Evolutionary conservation across 1,139 yeast genomes (phyloP).

Genomic region (Pichia sp.): DNA sequence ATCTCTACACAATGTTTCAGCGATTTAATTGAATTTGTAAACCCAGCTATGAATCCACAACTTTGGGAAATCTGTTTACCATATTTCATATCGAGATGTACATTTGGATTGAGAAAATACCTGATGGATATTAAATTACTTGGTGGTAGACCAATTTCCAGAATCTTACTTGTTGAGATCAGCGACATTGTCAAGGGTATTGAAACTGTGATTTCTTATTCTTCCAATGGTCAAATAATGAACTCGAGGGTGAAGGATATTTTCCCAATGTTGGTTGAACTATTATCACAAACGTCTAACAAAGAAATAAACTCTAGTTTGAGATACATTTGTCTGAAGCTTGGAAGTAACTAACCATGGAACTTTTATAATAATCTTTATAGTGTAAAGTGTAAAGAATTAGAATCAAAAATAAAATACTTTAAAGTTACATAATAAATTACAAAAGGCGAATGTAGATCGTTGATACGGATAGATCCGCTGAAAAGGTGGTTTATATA

Average conservation of each 20-base stretch:
- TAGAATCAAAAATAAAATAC: too few relatives aligned
- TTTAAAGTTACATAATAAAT: too few relatives aligned
- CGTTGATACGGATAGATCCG: too few relatives aligned
- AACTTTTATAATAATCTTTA: not conserved
- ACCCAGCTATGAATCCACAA: conserved; percentile 24
- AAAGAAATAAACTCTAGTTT: not conserved
- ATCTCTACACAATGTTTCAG: conserved; percentile 48
- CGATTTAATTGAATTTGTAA: conserved; percentile 41
- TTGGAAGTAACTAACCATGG: not conserved
- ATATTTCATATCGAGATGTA: conserved; percentile 46
- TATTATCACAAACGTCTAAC: conserved; percentile 1
- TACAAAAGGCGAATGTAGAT: too few relatives aligned
- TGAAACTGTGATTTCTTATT: not conserved
- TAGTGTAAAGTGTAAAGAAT: not conserved
- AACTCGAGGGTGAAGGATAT: not conserved
- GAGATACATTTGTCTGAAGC: not conserved
- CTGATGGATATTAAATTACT: conserved; percentile 51
- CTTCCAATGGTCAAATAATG: not conserved
- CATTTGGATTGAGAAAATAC: conserved; percentile 50
- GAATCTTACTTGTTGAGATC: conserved; percentile 50
- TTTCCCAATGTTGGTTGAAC: conserved; percentile 1
- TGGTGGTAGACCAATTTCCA: conserved; percentile 52
- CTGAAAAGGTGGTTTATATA: too few relatives aligned
- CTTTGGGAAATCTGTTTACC: conserved; percentile 35
- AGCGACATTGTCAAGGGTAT: conserved; percentile 34